Base-by-base conservation (phyloP, 1,139 yeast genomes). In the Waltiozyma sp. region DNA sequence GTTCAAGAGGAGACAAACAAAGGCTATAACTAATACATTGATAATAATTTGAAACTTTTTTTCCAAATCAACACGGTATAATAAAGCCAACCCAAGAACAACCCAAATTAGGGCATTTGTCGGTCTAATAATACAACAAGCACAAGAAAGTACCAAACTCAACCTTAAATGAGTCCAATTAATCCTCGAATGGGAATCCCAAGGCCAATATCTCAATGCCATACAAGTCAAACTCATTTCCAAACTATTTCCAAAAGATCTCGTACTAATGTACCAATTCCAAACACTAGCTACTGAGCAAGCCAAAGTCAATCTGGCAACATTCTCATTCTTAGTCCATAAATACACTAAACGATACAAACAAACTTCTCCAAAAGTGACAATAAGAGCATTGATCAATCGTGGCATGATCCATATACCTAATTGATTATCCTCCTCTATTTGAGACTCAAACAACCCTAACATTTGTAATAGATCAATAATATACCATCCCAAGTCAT, bases 231-330 rank as follows among this genome's bases (percentile, higher is more conserved):
- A 57, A 2, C 74, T 69, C 70, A 83, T 73, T 60, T 93, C 99
- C 41, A 88, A 66, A 21, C 84, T 76, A 56, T 91, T 93, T 41
- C 95, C 77, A 59, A 93, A 93, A 2, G 96, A 81, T 49, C 99
- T 69, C 1, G 95, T 80, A 37, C 77, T 68, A 40, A 81, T 70
- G 60, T 73, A 86, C 83, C 91, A 85, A 58, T 88, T 88, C 69
- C 87, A 89, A 9, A 88, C 83, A 46, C 89, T 86, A 1, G 73
- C 59, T 6, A 85, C 50, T 16, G 91, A 79, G 23, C 84, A 56
- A 1, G 65, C 41, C 28, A 81, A 58, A 0, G 80, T 68, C 28
- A 64, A 55, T 39, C 65, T 56, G 0, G 84, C 74, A n/a, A 75
- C 44, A 1, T 49, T 46, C n/a, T 59, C 62, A 39, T 66, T 63